Base-by-base conservation (phyloP, 1,284 basidiomycete species). In the Trichosporon sp. region DNA sequence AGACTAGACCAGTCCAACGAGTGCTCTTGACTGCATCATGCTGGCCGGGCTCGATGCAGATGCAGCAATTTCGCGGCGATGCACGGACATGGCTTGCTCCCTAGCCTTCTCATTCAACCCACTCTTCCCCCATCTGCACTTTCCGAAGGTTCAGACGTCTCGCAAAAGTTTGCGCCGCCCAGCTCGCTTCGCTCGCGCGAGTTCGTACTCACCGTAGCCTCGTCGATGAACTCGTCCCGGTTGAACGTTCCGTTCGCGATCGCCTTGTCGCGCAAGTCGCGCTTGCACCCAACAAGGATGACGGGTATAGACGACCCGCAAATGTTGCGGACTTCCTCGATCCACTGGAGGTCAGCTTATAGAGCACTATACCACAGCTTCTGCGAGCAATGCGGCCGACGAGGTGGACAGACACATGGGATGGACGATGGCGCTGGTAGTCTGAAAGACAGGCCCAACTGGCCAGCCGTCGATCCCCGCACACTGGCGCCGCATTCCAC, bases 321-420 rank as follows among this genome's bases (percentile, higher is more conserved):
- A 79, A 96, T 95, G 32, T 88, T 90, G 74, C 94, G 90, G 4
- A 97, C 95, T 86, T 97, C 95, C 83, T 96, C 93, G 83, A 96
- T 97, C 96, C 96, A 98, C 92, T 96, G 80, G n/a, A 7, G n/a
- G 68, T 78, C 70, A 78, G 76, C 71, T 66, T 35, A 10, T 40
- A 2, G 26, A 26, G 26, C 26, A 26, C 26, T 26, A 26, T 26
- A 2, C 26, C 26, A 26, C 26, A 26, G 26, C 26, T 26, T 26
- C 26, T 26, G 26, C 26, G 26, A 26, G 26, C 26, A 26, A 26
- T 26, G 26, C 26, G 26, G 26, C 26, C 26, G 26, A 26, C 26
- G 26, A 26, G 26, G 26, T 26, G 38, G 11, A 12, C 10, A 12
- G 38, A 26, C 38, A 10, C 38, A 40, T 40, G 38, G 38, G 38